Conservation (phyloP, 768 basidiomycete species). For the Mycena sanguinolenta region DNA sequence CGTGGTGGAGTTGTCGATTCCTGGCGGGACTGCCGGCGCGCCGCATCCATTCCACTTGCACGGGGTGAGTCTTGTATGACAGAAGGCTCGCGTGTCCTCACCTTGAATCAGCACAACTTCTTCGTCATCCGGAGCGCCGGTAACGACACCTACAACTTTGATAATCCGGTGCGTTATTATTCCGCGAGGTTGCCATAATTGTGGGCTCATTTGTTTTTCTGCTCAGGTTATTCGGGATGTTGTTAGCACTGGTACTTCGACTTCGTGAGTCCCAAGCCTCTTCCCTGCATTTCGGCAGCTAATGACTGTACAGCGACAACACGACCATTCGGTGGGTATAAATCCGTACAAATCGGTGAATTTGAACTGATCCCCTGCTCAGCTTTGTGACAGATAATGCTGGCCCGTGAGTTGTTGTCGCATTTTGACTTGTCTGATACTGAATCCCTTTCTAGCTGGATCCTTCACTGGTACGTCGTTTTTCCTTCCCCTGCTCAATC, state of each 20-base stretch:
- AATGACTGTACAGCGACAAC: conserved; percentile 49
- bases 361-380: too few relatives aligned
- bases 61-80: conserved; percentile 9
- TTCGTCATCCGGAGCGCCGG: conserved; percentile 47
- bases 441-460: neutral
- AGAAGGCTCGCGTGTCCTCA: neutral
- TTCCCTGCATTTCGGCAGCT: neutral
- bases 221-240: conserved; percentile 54
- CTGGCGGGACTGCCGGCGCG: conserved; percentile 36
- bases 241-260: conserved; percentile 37
- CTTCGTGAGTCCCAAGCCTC: neutral
- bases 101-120: conserved; percentile 43
- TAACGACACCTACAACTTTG: conserved; percentile 43
- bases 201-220: neutral
- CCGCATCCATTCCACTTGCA: conserved; percentile 38
- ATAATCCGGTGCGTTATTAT: conserved; percentile 51
- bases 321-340: conserved; percentile 54
- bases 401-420: conserved; percentile 4
- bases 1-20: conserved; percentile 37
- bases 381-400: conserved; percentile 60
- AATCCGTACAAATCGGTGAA: neutral
- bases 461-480: conserved; percentile 19
- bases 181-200: neutral
- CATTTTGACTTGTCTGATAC: neutral
- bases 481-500: too few relatives aligned